Evolutionary conservation across 148 eudicot genomes (phyloP), one percentile per base, ranked within the genome.

Genomic region (Silene uniflora): DNA sequence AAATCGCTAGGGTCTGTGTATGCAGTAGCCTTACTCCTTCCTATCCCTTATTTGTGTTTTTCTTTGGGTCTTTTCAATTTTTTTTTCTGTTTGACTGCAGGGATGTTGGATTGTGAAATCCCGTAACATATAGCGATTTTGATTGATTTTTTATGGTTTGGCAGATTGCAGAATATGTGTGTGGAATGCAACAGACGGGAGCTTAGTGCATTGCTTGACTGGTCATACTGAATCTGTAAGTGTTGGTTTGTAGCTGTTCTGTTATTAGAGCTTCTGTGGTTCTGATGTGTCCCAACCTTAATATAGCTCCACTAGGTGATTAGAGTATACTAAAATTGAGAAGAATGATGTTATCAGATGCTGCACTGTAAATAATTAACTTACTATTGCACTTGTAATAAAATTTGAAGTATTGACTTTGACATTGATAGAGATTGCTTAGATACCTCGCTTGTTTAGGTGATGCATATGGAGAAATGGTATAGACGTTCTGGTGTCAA

Each of bases 121-220:
- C 5, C 62, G 24, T 47, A 64, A 24, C n/a, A 49, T 70, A 11
- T 32, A 27, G 59, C 29, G 21, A 52, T 3, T 55, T 16, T 74
- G 62, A 47, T 66, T 73, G 16, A 22, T 63, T 61, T 76, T 5
- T 76, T 79, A 67, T 74, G 60, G n/a, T n/a, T 77, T 17, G 79
- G 70, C 89, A 95, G 98, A 95, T 87, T 88, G 91, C 96, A 85
- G 98, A 87, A 95, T 95, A 78, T 95, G 98, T 82, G 98, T 95
- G 76, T 95, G 98, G 98, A 95, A 95, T 88, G 98, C 98, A 79
- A 84, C 89, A 78, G 96, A 95, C 92, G 93, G 98, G 76, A 92
- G 96, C 89, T 92, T 95, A 86, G 96, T 95, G 66, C 98, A 95
- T 86, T 95, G 93, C 78, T 87, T 95, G 90, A 92, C 98, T 78